Evolutionary conservation across 345 rosid species (phyloP), one percentile per base, ranked within the genome.

Genomic region (Luvunga scandens): DNA sequence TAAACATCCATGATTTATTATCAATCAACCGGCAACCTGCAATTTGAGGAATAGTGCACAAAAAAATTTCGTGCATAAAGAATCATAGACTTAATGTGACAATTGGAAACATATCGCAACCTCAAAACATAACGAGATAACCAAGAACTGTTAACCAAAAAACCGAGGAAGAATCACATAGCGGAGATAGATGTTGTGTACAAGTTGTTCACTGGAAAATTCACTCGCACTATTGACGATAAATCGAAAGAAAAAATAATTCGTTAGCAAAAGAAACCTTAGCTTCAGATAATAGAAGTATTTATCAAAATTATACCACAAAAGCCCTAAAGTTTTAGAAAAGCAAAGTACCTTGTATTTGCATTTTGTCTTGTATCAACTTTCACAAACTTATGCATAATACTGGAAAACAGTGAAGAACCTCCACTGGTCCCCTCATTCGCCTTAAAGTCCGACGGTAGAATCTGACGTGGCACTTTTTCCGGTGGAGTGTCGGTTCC

Each of bases 401-500:
- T 95, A 79, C 87, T 90, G 27, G 98, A 90, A 84, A 91, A 91
- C 27, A 89, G 84, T 22, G 97, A 93, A 73, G 92, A 63, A 9
- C 59, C 77, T 28, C 69, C 90, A 27, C 82, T 82, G 16, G 50
- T 62, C 38, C 57, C 82, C 55, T 79, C 87, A 70, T 80, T 78
- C 28, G 57, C 48, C 56, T 80, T 38, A 78, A 81, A 84, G 71
- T 36, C 79, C 19, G 77, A 76, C 45, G 94, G 91, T 4, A 93
- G 71, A 53, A 91, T 79, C 88, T 80, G 90, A 59, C 98, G 91
- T 7, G 98, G 95, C 76, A 83, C 90, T 82, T 94, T 94, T 89
- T 93, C 98, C 80, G 98, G 98, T 53, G 98, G 97, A 48, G 98
- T 95, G 77, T 90, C 98, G 18, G 86, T 87, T 62, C 95, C 97